Evolutionary conservation across 441 rosid genomes (phyloP), one percentile per base, ranked within the genome.

Genomic region (Mallotus japonicus): DNA sequence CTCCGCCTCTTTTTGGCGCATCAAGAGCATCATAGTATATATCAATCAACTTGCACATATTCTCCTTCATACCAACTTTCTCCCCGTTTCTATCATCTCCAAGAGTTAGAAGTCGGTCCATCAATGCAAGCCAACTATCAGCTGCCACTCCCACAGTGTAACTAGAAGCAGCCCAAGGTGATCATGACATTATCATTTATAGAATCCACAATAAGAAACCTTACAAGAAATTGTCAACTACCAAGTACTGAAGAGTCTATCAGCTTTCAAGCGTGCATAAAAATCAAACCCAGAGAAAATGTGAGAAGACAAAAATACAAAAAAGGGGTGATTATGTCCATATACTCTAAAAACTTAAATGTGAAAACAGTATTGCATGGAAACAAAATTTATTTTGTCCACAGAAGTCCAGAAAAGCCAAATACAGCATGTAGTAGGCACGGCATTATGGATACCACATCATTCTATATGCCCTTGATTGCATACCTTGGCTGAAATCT

Each of bases 11-110:
- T 71, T 92, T 92, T 0, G 97, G 86, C 62, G 96, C 97, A 86
- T 92, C 97, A 19, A 94, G 70, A 67, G 99, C 93, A 74, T 92
- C 90, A 68, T 92, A 95, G 47, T 89, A 92, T 57, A 85, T 68
- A 72, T 90, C 84, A 44, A 87, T 75, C 65, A 90, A 69, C 53
- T n/a, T 79, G 0, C 19, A 20, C 42, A 92, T 70, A 28, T 85
- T 87, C 58, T 71, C 34, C 73, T 75, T 80, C 83, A 85, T 67
- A 14, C 2, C 24, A 16, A 4, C 51, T 77, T 69, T 88, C 86
- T 88, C 92, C n/a, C 50, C 65, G 6, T 4, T 37, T 20, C 64
- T 73, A 63, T 82, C 80, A 65, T 77, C 84, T 74, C 84, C 83
- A 3, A 88, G 58, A 6, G 75, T 81, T 51, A 92, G 85, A 65